Conservation (phyloP, 352 stramenopile genomes). For the Globisporangium camurandrum region DNA sequence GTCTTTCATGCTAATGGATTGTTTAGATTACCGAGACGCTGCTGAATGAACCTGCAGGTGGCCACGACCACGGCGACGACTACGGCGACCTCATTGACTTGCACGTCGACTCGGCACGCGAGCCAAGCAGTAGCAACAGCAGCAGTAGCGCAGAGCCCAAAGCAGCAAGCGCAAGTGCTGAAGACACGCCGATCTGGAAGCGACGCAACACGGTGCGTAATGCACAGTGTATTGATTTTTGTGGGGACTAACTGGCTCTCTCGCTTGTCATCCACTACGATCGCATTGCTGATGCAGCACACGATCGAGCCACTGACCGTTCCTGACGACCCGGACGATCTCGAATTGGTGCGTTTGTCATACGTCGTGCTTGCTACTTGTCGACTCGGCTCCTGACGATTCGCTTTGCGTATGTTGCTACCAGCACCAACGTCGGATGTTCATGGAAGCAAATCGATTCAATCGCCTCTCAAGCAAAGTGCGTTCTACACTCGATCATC, state of each 20-base stretch:
- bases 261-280: neutral
- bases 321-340: slow-evolving; percentile 29
- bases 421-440: slow-evolving; percentile 53
- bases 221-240: neutral
- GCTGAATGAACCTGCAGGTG: slow-evolving; percentile 38
- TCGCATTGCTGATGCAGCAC: slow-evolving; percentile 24
- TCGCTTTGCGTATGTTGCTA: neutral
- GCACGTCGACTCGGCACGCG: slow-evolving; percentile 53
- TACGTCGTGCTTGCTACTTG: no score
- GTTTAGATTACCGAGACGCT: slow-evolving; percentile 61
- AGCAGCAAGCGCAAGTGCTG: slow-evolving; percentile 5
- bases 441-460: slow-evolving; percentile 54
- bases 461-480: slow-evolving; percentile 35
- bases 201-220: slow-evolving; percentile 27
- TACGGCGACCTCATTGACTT: slow-evolving; percentile 63
- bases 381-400: no score
- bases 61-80: slow-evolving; percentile 41
- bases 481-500: slow-evolving; percentile 5
- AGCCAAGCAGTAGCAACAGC: no score
- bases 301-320: slow-evolving; percentile 33
- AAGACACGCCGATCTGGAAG: slow-evolving; percentile 36
- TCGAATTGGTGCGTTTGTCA: slow-evolving; percentile 42
- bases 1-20: neutral
- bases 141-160: slow-evolving; percentile 11
- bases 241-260: neutral